Evolutionary conservation across 2,329 filamentous ascomycete species (phyloP), one percentile per base, ranked within the genome.

Genomic region (Trichoderma lentiforme): DNA sequence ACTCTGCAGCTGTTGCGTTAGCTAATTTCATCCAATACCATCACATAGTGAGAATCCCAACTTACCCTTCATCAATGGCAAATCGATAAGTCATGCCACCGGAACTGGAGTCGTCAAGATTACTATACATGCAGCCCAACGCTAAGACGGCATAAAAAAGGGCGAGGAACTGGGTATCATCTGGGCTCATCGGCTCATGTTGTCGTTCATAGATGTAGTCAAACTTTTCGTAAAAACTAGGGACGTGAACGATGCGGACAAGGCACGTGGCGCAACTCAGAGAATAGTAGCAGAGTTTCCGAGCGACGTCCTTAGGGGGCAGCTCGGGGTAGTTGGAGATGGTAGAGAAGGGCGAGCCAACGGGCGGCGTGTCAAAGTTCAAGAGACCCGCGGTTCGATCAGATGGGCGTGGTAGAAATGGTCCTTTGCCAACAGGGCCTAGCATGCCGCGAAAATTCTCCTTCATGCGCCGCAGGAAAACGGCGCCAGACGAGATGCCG

Each of bases 401-500:
- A 30, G 66, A 32, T 15, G 85, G 79, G 73, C 85, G 80, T 67
- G 87, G 84, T 73, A 91, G 81, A 78, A 91, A 89, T 21, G 90
- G 86, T 73, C 88, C 82, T 76, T 88, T 85, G 74, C 87, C 85
- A 61, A 90, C 87, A 53, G 88, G 87, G 24, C 91, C 91, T 62
- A 96, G 87, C 74, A 96, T 85, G 73, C 91, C 90, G 58, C 93
- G 92, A 75, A 98, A 93, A 78, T 97, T 92, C 77, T 97, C 93
- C 77, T 94, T 92, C 87, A 99, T 91, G 70, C 93, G 90, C 74
- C 90, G 89, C 76, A 98, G 87, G 80, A 98, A 99, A 74, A 95
- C 93, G 57, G 95, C 88, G 3, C 95, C 95, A 0, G 96, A 98
- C 0, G 95, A 98, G 74, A 93, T 92, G 62, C 96, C 96, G 78